Percentiles rank a stretch among this genome's conserved stretches.
These are phyloP conservation scores for Borovskyia barvae DNA, from an alignment of 208 protist species.

Conservation along the genomic window DNA sequence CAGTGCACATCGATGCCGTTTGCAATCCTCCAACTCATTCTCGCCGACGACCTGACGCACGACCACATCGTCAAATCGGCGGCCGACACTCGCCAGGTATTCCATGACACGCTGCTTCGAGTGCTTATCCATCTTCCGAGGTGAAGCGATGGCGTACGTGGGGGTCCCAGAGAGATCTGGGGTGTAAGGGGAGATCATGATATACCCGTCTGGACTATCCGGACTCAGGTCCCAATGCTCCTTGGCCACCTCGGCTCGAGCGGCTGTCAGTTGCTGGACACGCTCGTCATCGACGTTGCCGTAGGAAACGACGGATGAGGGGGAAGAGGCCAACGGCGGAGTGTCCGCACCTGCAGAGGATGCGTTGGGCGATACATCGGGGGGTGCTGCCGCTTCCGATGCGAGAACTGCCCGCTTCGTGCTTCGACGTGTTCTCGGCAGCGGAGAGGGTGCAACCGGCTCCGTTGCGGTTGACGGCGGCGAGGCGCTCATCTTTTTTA, in stretches of 20 bases:
- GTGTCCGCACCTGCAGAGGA: no score
- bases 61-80: slow-evolving; percentile 70
- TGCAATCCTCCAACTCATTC: slow-evolving; percentile 35
- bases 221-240: slow-evolving; percentile 59
- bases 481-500: neutral
- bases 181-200: slow-evolving; percentile 52
- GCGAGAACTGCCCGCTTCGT: no score
- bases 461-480: neutral
- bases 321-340: no score
- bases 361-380: no score
- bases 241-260: slow-evolving; percentile 24
- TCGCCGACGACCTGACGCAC: slow-evolving; percentile 38
- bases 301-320: no score
- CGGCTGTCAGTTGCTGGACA: neutral
- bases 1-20: slow-evolving; percentile 43
- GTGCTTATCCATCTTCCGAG: slow-evolving; percentile 37
- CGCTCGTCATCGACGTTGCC: neutral
- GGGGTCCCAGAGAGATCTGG: slow-evolving; percentile 17
- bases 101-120: slow-evolving; percentile 50
- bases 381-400: no score
- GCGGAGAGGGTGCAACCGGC: no score
- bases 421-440: no score
- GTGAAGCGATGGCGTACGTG: slow-evolving; percentile 11
- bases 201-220: slow-evolving; percentile 71
- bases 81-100: slow-evolving; percentile 73